Percentiles rank a stretch among this genome's conserved stretches.
Evolutionary conservation across 1,139 yeast genomes (phyloP).

Genomic region (Pichia sp.): DNA sequence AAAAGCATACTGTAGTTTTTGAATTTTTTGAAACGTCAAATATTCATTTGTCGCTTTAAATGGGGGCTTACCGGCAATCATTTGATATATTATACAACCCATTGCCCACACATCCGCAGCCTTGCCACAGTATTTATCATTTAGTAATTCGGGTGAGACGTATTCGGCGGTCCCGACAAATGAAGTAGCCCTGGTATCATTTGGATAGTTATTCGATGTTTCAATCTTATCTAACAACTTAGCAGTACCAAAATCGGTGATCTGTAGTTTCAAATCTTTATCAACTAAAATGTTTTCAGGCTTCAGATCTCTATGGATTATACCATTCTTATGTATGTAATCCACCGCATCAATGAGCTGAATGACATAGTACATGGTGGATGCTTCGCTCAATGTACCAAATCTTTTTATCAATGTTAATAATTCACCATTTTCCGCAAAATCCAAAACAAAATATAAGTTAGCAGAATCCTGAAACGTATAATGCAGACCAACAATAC

Average conservation of each 20-base stretch:
- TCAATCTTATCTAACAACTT: conserved; percentile 52
- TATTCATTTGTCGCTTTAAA: conserved; percentile 95
- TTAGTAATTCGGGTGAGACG: conserved; percentile 89
- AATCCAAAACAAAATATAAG: conserved; percentile 66
- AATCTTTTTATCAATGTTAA: conserved; percentile 50
- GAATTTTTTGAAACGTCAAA: conserved; percentile 87
- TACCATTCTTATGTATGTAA: conserved; percentile 76
- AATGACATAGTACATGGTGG: conserved; percentile 43
- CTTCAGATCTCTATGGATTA: conserved; percentile 88
- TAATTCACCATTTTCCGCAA: conserved; percentile 75
- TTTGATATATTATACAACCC: conserved; percentile 88
- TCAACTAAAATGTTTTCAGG: conserved; percentile 90
- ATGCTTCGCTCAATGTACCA: conserved; percentile 49
- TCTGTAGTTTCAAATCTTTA: conserved; percentile 68
- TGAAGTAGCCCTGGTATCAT: conserved; percentile 66
- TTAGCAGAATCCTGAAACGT: conserved; percentile 73
- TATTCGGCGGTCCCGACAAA: conserved; percentile 70
- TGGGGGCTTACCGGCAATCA: conserved; percentile 93
- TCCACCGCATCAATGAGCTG: conserved; percentile 84
- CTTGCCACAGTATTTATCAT: conserved; percentile 76
- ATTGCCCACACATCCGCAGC: conserved; percentile 94
- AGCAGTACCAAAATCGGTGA: conserved; percentile 99
- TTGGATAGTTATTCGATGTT: conserved; percentile 39
- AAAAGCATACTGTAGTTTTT: conserved; percentile 73
- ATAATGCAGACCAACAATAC: conserved; percentile 63